Conservation (phyloP, 192 early-diverging fungal species). For the Podila clonocystis region DNA sequence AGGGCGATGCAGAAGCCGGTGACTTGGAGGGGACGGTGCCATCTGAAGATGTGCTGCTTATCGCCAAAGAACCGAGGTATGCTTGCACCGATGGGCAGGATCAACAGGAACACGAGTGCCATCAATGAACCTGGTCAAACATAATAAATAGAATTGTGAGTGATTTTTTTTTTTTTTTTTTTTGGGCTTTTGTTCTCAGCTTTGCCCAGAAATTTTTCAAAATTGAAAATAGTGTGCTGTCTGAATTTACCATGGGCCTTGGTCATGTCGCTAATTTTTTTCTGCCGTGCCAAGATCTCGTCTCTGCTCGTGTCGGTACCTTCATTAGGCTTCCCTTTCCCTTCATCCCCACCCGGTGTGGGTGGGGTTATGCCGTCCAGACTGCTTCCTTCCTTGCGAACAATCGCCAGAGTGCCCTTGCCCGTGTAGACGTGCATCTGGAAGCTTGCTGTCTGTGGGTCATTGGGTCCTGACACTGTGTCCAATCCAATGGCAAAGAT, state of each 20-base stretch:
- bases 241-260: slow-evolving; percentile 34
- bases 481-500: slow-evolving; percentile 30
- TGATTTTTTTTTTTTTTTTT: no score
- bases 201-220: not conserved
- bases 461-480: not conserved
- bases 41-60: slow-evolving; percentile 16
- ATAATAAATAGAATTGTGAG: not conserved
- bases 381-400: slow-evolving; percentile 12
- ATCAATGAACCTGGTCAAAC: slow-evolving; percentile 18
- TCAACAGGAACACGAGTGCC: slow-evolving; percentile 26
- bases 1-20: slow-evolving; percentile 17
- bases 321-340: not conserved
- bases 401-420: slow-evolving; percentile 14
- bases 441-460: slow-evolving; percentile 26
- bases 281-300: not conserved
- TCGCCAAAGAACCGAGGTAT: slow-evolving; percentile 33
- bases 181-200: no score
- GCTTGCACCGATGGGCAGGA: slow-evolving; percentile 29
- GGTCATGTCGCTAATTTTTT: not conserved
- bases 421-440: slow-evolving; percentile 18
- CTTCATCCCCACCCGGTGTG: not conserved
- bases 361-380: not conserved
- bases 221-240: no score
- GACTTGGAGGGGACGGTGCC: slow-evolving; percentile 34
- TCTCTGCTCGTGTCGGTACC: not conserved